Evolutionary conservation across 2,329 filamentous ascomycete genomes (phyloP).

Genomic region (Fusarium avenaceum): DNA sequence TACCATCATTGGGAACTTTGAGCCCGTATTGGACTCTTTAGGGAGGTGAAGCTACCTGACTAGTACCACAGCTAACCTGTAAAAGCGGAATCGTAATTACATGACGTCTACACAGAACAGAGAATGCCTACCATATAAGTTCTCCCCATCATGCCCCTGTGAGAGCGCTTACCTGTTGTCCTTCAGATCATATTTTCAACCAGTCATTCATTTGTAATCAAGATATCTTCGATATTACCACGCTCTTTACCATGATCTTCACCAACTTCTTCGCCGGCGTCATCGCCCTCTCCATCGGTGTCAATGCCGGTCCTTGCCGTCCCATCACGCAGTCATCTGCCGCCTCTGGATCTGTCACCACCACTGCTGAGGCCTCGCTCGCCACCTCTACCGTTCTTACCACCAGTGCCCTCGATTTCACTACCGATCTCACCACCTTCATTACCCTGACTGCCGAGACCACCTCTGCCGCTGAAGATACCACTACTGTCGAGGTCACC

Average conservation of each 20-base stretch:
- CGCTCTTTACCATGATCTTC: constrained; percentile 2
- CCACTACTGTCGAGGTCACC: background rate
- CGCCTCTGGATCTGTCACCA: background rate
- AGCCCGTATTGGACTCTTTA: background rate
- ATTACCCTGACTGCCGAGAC: background rate
- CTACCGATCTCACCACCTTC: constrained; percentile 6
- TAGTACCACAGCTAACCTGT: no score
- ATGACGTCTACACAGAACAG: background rate
- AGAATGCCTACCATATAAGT: background rate
- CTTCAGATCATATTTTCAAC: background rate
- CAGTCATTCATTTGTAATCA: background rate
- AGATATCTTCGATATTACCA: background rate
- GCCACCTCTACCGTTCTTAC: constrained; percentile 1
- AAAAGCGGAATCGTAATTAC: background rate
- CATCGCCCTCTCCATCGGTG: background rate
- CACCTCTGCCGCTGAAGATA: no score
- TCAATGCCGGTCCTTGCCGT: background rate
- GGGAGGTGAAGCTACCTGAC: background rate
- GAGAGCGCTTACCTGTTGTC: background rate
- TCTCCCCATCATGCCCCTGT: background rate
- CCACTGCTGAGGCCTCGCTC: background rate
- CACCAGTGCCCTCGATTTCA: background rate
- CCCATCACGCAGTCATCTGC: background rate
- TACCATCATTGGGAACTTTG: background rate
- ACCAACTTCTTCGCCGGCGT: background rate